These are phyloP conservation scores for Diddensiella caesifluorescens DNA, from an alignment of 805 yeast genomes.

Conservation along the genomic window DNA sequence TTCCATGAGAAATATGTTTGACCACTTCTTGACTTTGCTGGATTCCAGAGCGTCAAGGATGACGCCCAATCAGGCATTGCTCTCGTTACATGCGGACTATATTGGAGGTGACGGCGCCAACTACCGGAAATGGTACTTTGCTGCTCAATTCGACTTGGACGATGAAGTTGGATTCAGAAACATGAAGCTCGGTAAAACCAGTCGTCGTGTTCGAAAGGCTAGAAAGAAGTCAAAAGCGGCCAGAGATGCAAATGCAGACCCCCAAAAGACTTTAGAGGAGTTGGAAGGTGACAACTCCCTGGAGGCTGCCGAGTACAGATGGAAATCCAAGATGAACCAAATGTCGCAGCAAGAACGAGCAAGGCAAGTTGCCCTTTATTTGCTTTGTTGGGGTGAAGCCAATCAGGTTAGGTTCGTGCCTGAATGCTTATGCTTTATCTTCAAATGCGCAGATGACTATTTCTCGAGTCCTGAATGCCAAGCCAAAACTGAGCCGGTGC, in stretches of 20 bases:
- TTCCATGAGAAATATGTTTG: constrained; percentile 72
- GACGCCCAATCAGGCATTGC: constrained; percentile 62
- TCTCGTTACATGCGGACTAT: constrained; percentile 80
- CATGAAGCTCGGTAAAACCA: constrained; percentile 49
- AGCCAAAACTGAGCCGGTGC: constrained; percentile 47
- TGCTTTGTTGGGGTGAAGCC: constrained; percentile 73
- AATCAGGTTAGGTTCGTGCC: constrained; percentile 86
- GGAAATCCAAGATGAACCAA: constrained; percentile 62
- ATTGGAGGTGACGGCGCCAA: constrained; percentile 88
- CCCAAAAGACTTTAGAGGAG: constrained; percentile 57
- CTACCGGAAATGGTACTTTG: constrained; percentile 87
- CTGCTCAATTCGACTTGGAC: constrained; percentile 75
- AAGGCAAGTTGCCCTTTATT: constrained; percentile 57
- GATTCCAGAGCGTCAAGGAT: constrained; percentile 85
- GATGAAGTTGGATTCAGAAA: constrained; percentile 55
- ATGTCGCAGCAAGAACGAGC: constrained; percentile 53
- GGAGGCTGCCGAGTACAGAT: constrained; percentile 71
- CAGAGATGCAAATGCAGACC: constrained; percentile 45
- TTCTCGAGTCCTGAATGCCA: constrained; percentile 84
- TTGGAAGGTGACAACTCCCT: constrained; percentile 57
- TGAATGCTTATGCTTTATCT: constrained; percentile 88
- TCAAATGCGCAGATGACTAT: constrained; percentile 91
- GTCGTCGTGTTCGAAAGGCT: constrained; percentile 43
- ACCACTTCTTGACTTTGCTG: constrained; percentile 70
- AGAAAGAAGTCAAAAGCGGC: constrained; percentile 44